Evolutionary conservation across 768 basidiomycete genomes (phyloP), one percentile per base, ranked within the genome.

Genomic region (Butyriboletus loyo): DNA sequence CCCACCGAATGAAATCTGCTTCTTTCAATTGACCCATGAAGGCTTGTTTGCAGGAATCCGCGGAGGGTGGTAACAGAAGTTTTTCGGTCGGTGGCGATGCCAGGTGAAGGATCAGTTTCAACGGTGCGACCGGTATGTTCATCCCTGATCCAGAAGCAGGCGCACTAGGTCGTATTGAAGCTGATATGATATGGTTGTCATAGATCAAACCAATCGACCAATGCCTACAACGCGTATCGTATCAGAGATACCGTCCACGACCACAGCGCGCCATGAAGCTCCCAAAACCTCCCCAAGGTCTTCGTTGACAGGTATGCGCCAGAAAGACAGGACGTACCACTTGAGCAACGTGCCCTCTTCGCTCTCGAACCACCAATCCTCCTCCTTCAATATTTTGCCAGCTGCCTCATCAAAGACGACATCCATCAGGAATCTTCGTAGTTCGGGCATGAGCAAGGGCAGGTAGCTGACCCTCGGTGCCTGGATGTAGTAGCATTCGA

Each of bases 291-390:
- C 19, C 1, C 30, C 22, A 34, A 6, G 28, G 19, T 5, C 25
- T 8, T 34, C 17, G 6, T 36, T 28, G 49, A 49, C n/a, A 28
- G 44, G 25, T 24, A 40, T 46, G 50, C 15, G 40, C 50, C 30
- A 31, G 46, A 37, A 32, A 46, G 22, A 46, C 1, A 11, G 9
- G 28, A 77, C 83, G 56, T 52, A 96, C 96, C 96, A 98, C 73
- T 93, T 92, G 61, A 95, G 77, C 44, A 89, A 66, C 7, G 78
- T 81, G 28, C 91, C 90, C 58, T 85, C 87, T 48, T 89, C 88
- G 56, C 85, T 88, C 71, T 97, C 93, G 68, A 99, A 97, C 97
- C 96, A 98, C 90, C 96, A 93, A 47, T 95, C 89, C 52, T 91
- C 89, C 58, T 94, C 91, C 64, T 88, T 89, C 54, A 95, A 72